Evolutionary conservation across 1,284 basidiomycete species (phyloP).

Genomic region (Ceratorhiza oryzae-sativae): DNA sequence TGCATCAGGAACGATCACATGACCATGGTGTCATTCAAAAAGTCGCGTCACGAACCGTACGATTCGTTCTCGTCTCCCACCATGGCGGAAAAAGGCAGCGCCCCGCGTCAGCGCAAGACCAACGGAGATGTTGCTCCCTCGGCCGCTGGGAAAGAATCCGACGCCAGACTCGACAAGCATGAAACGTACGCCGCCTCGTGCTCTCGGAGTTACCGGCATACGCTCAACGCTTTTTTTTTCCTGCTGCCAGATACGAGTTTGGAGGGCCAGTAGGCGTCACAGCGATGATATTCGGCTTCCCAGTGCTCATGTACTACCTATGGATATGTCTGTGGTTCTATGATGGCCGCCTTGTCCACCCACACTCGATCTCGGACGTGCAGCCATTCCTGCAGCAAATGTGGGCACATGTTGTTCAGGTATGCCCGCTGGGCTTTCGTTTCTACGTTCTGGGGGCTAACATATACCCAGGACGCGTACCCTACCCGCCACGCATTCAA

Average conservation of each 20-base stretch:
- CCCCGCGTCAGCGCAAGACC: slow-evolving; percentile 8
- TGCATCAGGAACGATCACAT: slow-evolving; percentile 26
- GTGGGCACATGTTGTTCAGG: slow-evolving; percentile 82
- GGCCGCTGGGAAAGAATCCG: slow-evolving; percentile 13
- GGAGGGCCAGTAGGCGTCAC: slow-evolving; percentile 92
- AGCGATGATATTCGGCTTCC: slow-evolving; percentile 96
- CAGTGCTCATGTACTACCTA: slow-evolving; percentile 94
- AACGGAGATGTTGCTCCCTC: neutral
- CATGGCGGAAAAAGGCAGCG: slow-evolving; percentile 22
- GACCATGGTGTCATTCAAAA: slow-evolving; percentile 18
- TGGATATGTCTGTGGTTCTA: slow-evolving; percentile 99
- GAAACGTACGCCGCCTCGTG: slow-evolving; percentile 9
- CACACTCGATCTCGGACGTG: slow-evolving; percentile 74
- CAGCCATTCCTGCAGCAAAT: slow-evolving; percentile 82
- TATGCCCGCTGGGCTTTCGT: slow-evolving; percentile 52
- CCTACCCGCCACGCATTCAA: slow-evolving; percentile 89
- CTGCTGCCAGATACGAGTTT: slow-evolving; percentile 80
- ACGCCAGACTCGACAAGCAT: slow-evolving; percentile 27
- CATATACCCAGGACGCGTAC: slow-evolving; percentile 75
- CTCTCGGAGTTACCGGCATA: neutral
- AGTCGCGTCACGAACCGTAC: slow-evolving; percentile 4
- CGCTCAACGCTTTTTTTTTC: neutral
- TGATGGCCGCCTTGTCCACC: slow-evolving; percentile 82
- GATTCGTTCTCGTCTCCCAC: neutral
- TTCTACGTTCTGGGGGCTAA: neutral